A percentile compares a stretch with the other conserved stretches of the same genome.
These are phyloP conservation scores for Stellera chamaejasme DNA, from an alignment of 345 rosid genomes.

Conservation along the genomic window DNA sequence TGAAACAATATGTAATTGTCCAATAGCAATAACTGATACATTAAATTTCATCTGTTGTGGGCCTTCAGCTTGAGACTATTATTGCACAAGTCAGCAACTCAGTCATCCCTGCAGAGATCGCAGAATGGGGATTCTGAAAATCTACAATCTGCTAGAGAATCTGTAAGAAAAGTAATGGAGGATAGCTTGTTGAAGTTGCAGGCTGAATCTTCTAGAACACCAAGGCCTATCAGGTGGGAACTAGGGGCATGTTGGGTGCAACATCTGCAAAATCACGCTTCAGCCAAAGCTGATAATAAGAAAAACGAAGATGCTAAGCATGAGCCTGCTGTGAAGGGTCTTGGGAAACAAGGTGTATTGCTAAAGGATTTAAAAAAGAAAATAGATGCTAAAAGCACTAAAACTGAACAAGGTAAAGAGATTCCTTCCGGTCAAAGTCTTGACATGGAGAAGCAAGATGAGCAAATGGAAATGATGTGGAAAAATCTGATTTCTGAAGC, in stretches of 20 bases:
- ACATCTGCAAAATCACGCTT: constrained; percentile 86
- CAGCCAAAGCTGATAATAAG: constrained; percentile 67
- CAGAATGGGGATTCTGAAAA: constrained; percentile 58
- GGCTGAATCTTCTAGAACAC: constrained; percentile 38
- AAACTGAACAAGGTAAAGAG: constrained; percentile 54
- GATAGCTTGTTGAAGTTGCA: constrained; percentile 72
- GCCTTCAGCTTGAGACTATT: constrained; percentile 77
- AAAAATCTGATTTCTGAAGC: constrained; percentile 61
- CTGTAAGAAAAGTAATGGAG: constrained; percentile 63
- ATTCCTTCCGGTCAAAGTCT: constrained; percentile 27
- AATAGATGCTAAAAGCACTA: constrained; percentile 52
- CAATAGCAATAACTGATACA: neutral
- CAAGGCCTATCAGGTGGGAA: constrained; percentile 83
- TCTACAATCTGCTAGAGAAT: constrained; percentile 41
- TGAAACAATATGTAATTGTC: too few relatives aligned
- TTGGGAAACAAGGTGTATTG: constrained; percentile 92
- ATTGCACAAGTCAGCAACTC: constrained; percentile 60
- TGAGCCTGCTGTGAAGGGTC: constrained; percentile 89
- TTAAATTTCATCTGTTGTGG: constrained; percentile 12
- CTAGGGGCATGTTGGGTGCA: constrained; percentile 96
- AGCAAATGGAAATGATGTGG: constrained; percentile 62
- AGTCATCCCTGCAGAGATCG: constrained; percentile 43
- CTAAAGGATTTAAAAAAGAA: constrained; percentile 86
- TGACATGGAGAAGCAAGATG: constrained; percentile 46
- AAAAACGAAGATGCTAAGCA: constrained; percentile 65